Conservation (phyloP, 495 filamentous ascomycete genomes). For the Xylaria telfairii region DNA sequence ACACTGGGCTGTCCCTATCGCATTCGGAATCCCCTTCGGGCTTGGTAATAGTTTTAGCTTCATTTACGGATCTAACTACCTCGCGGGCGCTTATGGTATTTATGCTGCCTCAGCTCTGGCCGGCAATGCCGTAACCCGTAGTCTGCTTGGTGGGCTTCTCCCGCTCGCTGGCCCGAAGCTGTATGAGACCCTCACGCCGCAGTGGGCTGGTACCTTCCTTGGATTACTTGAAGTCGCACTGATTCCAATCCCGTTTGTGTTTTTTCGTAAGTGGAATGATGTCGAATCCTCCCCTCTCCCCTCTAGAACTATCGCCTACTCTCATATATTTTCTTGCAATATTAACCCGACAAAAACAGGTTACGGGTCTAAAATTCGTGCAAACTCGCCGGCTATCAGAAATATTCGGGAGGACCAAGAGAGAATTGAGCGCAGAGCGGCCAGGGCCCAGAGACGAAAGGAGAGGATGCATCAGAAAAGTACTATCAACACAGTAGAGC, state of each 20-base stretch:
- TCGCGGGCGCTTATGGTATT: slow-evolving; percentile 77
- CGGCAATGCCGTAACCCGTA: slow-evolving; percentile 76
- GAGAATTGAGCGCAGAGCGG: slow-evolving; percentile 56
- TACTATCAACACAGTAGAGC: background rate
- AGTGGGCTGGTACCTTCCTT: slow-evolving; percentile 80
- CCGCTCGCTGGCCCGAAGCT: slow-evolving; percentile 76
- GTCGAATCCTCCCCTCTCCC: too few species aligned
- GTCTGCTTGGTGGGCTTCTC: slow-evolving; percentile 68
- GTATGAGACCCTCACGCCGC: slow-evolving; percentile 71
- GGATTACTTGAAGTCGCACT: slow-evolving; percentile 71
- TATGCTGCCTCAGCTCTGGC: slow-evolving; percentile 80
- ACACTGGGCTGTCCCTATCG: slow-evolving; percentile 76
- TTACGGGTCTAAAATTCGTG: slow-evolving; percentile 70
- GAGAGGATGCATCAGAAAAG: slow-evolving; percentile 17
- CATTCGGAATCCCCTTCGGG: slow-evolving; percentile 81
- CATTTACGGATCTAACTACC: slow-evolving; percentile 80
- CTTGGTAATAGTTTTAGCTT: slow-evolving; percentile 78
- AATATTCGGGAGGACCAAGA: slow-evolving; percentile 74
- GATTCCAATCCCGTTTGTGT: slow-evolving; percentile 80
- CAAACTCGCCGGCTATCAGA: slow-evolving; percentile 67
- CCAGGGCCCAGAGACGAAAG: slow-evolving; percentile 26
- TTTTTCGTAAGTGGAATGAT: too few species aligned
- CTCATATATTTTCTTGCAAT: too few species aligned
- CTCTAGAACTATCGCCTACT: too few species aligned
- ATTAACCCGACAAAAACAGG: too few species aligned